A percentile compares a stretch with the other conserved stretches of the same genome.
Evolutionary conservation across 768 basidiomycete species (phyloP).

Genomic region (Boletus insuetus): DNA sequence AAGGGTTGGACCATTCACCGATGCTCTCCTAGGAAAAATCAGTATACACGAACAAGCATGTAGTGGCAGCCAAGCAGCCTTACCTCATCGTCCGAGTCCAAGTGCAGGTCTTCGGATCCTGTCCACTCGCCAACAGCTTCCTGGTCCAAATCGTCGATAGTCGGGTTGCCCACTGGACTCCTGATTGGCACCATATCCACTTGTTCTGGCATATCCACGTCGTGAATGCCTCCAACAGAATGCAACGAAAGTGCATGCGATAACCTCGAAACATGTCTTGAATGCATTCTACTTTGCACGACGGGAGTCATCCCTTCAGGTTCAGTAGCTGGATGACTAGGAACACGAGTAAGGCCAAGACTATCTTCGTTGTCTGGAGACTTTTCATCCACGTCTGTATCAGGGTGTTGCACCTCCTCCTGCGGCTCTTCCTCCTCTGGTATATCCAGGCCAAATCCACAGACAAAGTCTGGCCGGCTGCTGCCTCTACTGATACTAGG

Average conservation of each 20-base stretch:
- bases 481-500: slow-evolving; percentile 42
- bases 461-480: slow-evolving; percentile 67
- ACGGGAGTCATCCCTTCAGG: slow-evolving; percentile 46
- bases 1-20: slow-evolving; percentile 89
- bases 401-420: slow-evolving; percentile 38
- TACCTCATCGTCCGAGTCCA: slow-evolving; percentile 70
- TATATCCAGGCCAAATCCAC: slow-evolving; percentile 79
- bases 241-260: slow-evolving; percentile 67
- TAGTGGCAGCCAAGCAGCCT: slow-evolving; percentile 10
- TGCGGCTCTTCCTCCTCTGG: slow-evolving; percentile 72
- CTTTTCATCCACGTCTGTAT: slow-evolving; percentile 35
- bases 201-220: slow-evolving; percentile 27
- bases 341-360: slow-evolving; percentile 17
- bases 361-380: slow-evolving; percentile 37
- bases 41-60: slow-evolving; percentile 4
- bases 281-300: slow-evolving; percentile 54
- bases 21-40: slow-evolving; percentile 54
- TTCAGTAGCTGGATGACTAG: slow-evolving; percentile 29
- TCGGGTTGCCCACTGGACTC: slow-evolving; percentile 32
- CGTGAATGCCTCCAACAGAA: slow-evolving; percentile 54
- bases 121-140: slow-evolving; percentile 72
- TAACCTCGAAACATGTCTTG: slow-evolving; percentile 64
- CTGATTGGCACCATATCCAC: slow-evolving; percentile 31
- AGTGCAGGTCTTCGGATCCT: slow-evolving; percentile 69
- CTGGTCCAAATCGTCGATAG: slow-evolving; percentile 35